Evolutionary conservation across 225 moss, liverwort and hornwort species (phyloP).

Genomic region (Pseudoscleropodium purum): DNA sequence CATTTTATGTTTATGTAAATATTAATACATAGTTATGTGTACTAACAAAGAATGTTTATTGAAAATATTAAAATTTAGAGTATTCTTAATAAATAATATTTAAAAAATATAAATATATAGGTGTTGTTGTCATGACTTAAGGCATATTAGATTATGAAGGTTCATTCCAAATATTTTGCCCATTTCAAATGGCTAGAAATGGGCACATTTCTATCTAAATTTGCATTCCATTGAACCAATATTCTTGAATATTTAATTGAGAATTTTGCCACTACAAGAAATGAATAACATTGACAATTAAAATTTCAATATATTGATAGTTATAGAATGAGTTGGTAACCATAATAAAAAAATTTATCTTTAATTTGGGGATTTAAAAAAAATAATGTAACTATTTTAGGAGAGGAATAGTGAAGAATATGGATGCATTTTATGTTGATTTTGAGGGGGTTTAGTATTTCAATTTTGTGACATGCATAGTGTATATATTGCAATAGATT

Average conservation of each 20-base stretch:
- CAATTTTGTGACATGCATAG: not conserved
- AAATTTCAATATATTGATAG: not conserved
- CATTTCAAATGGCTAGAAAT: too few species aligned
- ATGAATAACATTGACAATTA: not conserved
- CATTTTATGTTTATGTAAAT: not conserved
- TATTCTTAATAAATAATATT: not conserved
- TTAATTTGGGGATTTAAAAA: accelerated
- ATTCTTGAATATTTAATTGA: not conserved
- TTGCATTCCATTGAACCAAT: not conserved
- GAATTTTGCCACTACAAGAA: not conserved
- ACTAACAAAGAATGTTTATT: not conserved
- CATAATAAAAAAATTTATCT: too few species aligned
- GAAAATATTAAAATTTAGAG: not conserved
- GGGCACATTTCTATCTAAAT: not conserved
- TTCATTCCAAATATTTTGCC: not conserved
- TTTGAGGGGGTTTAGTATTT: not conserved
- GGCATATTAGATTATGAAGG: not conserved
- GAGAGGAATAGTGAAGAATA: not conserved
- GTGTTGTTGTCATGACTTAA: not conserved
- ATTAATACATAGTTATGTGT: not conserved
- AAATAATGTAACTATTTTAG: not conserved
- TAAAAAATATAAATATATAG: not conserved
- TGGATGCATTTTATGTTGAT: not conserved
- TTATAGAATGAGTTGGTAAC: not conserved
- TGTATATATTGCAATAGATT: accelerated